These are phyloP conservation scores for Blakeslea trispora DNA, from an alignment of 371 early-diverging fungal genomes.

Conservation along the genomic window DNA sequence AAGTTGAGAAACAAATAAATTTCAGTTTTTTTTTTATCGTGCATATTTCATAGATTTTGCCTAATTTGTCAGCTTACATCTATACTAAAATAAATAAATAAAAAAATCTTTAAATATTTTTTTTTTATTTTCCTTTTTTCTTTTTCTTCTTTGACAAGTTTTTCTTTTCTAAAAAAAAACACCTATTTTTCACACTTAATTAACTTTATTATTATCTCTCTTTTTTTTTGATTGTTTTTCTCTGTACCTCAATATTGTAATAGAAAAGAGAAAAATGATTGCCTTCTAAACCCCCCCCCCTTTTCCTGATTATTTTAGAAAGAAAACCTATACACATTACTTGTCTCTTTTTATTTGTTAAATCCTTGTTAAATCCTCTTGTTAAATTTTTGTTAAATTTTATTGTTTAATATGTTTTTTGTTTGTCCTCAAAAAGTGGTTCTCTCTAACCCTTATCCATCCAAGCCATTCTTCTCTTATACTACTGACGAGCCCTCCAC, in stretches of 20 bases:
- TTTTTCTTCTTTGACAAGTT: constrained; percentile 4
- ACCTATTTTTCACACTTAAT: constrained; percentile 1
- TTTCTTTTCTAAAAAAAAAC: background rate
- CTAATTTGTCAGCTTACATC: too few species aligned
- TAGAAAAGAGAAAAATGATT: constrained; percentile 21
- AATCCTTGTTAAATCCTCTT: constrained; percentile 15
- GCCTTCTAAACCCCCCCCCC: constrained; percentile 25
- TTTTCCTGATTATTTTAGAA: too few species aligned
- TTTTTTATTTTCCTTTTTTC: constrained; percentile 9
- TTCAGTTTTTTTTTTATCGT: constrained; percentile 8
- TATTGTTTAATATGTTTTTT: constrained; percentile 34
- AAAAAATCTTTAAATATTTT: too few species aligned
- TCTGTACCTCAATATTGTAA: background rate
- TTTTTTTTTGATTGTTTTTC: constrained; percentile 5
- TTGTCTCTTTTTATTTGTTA: constrained; percentile 6
- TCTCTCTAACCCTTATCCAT: constrained; percentile 19
- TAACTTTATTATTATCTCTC: too few species aligned
- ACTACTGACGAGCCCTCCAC: constrained; percentile 43
- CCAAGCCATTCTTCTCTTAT: constrained; percentile 38
- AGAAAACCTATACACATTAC: too few species aligned
- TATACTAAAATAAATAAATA: too few species aligned
- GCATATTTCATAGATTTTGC: too few species aligned
- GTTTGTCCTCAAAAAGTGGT: constrained; percentile 22
- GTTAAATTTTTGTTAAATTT: constrained; percentile 23
- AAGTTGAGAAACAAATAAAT: background rate